Base-by-base conservation (phyloP, 2,329 filamentous ascomycete genomes). In the Curvularia spicifera region DNA sequence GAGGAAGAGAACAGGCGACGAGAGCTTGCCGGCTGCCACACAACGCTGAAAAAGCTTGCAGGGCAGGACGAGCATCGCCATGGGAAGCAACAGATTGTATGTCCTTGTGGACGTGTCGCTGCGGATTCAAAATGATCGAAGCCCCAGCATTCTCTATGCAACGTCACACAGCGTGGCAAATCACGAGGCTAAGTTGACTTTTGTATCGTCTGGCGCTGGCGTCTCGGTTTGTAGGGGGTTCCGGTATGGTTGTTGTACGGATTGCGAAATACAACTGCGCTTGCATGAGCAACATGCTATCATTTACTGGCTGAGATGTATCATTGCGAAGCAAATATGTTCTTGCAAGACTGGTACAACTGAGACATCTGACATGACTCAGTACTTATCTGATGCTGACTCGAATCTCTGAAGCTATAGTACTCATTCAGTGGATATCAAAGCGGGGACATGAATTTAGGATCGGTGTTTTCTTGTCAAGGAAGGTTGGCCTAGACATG, bases 31-130 rank as follows among this genome's bases (percentile, higher is more conserved):
- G 45, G 48, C 28, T 59, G 64, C 66, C 68, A 66, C 64, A 65
- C 71, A 67, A 73, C 63, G 71, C 71, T 73, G 71, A 61, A 72
- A 72, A 72, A 73, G 71, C 71, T 73, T 73, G 71, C 60, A 60
- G 53, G 63, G 62, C 59, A 63, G 44, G 54, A 47, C 61, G 57
- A 50, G 35, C 20, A 47, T 18, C 18, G 29, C 26, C n/a, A 33
- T 46, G 40, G 39, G 47, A 28, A 31, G 33, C n/a, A 42, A 42
- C 50, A 40, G 39, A 49, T 56, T 47, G 50, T 24, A 35, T 26
- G 45, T 50, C 24, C 10, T 50, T 28, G 15, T 40, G 26, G 33
- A 39, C 35, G 35, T 50, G 22, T 39, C 33, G 49, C 39, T 8
- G 37, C 31, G 31, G 49, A 26, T 39, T 44, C n/a, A 39, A 26